Evolutionary conservation across 139 green algal species (phyloP), one percentile per base, ranked within the genome.

Genomic region (Chlorella ohadii): DNA sequence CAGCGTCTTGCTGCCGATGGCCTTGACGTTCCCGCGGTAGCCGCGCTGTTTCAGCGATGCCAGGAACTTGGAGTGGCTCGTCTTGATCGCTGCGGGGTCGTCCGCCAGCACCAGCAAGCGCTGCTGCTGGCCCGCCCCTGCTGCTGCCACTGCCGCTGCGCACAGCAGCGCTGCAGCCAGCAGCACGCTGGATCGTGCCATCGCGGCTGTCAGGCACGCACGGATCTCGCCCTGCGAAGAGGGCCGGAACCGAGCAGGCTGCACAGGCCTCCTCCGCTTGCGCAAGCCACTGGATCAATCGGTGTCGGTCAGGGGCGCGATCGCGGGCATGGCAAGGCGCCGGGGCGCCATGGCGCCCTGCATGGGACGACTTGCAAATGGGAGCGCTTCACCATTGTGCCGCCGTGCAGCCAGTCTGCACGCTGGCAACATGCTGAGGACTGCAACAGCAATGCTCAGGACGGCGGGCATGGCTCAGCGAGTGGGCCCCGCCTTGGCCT

Each of bases 61-160:
- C 47, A 97, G 88, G 75, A 95, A 96, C 4, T 76, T 71, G 47
- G 72, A 91, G 84, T 95, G 93, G 7, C 86, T 91, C 33, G 87
- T 56, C 36, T 88, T 64, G 0, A 86, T 19, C 0, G 63, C 51
- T 22, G 51, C 66, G 0, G 33, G 59, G 34, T 81, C 78, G 33
- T 89, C 79, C 11, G 93, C 36, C 7, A 97, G 76, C 4, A 92
- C 92, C 20, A 97, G 85, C 17, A 96, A 90, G 38, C 38, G 72
- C 47, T 63, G 28, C n/a, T 59, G 51, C 51, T 59, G 12, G 12
- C 51, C 15, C 9, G 51, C 63, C 36, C 25, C 36, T 2, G 25
- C 56, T 16, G 15, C 36, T n/a, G 65, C 47, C 31, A 16, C 15
- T n/a, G 61, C 47, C 38, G 34, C 23, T 15, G 44, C 38, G 27